Evolutionary conservation across 148 eudicot genomes (phyloP), one percentile per base, ranked within the genome.

Genomic region (Silene uniflora): DNA sequence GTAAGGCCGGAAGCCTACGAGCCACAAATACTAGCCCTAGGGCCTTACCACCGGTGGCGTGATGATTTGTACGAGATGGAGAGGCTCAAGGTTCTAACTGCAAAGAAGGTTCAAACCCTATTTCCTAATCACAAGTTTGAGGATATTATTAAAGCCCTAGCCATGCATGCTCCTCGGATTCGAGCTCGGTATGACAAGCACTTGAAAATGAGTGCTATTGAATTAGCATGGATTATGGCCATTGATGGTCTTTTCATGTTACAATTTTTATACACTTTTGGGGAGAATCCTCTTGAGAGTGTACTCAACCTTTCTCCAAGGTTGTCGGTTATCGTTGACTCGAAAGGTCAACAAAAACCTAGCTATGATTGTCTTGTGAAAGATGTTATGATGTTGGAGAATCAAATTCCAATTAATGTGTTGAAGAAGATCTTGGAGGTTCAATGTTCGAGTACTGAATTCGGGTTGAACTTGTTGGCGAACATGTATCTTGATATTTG

Each of bases 351-450:
- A 11, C 72, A 54, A 12, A 79, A 74, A 13, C 59, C 83, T 0
- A 80, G 78, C 0, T 75, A 76, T 49, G 75, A 85, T 42, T 79
- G 81, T 3, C 79, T 91, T 44, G 77, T 86, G 1, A 67, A 85
- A 22, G 96, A 91, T 58, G 86, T 87, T 6, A 59, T 88, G 73
- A 86, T 83, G 88, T 79, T 91, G 4, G 96, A 87, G 77, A 91
- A 91, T 56, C 96, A 91, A 62, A 75, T 91, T n/a, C 93, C 93
- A 0, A 25, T 85, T 27, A 75, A 82, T 55, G 44, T 80, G 17
- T 42, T 89, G 3, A 75, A 80, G 10, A 74, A 81, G 52, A 80
- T 83, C 27, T 54, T 78, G 49, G 67, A n/a, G 11, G 24, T 62
- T 7, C 69, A 77, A 3, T 17, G 2, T 17, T 75, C 76, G 2